phyloP scores from a whole-genome alignment of 2,329 filamentous ascomycete genomes.

The Sarocladium kiliense region DNA sequence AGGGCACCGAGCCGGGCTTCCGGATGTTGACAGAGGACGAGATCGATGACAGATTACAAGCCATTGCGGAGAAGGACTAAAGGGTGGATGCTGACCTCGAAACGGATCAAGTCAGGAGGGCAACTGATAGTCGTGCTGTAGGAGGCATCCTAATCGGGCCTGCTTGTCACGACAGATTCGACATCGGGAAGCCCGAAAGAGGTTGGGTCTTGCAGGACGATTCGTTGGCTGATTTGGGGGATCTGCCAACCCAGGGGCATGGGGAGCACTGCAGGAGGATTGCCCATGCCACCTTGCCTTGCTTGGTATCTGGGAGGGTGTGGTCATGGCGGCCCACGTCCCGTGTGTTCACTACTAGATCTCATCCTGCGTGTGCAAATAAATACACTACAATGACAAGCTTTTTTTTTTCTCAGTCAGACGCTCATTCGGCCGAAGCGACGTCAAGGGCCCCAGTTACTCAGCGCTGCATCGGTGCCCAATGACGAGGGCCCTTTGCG shows the following conservation, averaged over 20 bases:
- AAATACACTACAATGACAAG: neutral
- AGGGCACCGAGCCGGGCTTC: constrained; percentile 76
- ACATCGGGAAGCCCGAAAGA: constrained; percentile 1
- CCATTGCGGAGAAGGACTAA: constrained; percentile 97
- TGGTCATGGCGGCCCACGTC: neutral
- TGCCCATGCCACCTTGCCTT: neutral
- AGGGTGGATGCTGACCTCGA: constrained; percentile 14
- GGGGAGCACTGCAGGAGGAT: neutral
- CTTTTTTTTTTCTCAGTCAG: neutral
- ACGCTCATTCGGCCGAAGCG: neutral
- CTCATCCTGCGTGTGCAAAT: constrained; percentile 7
- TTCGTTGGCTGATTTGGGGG: constrained; percentile 1
- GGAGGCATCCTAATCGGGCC: neutral
- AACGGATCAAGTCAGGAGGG: neutral
- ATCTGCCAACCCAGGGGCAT: neutral
- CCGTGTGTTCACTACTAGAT: constrained; percentile 3
- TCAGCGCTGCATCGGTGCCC: neutral
- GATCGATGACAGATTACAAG: constrained; percentile 96
- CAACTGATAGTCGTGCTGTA: neutral
- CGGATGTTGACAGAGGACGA: constrained; percentile 91
- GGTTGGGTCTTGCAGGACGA: neutral
- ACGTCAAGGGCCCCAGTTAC: neutral
- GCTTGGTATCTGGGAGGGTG: neutral
- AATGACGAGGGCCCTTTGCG: neutral
- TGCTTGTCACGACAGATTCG: neutral